Evolutionary conservation across 164 flowering plant species (phyloP).

Genomic region (Liriodendron chinense): DNA sequence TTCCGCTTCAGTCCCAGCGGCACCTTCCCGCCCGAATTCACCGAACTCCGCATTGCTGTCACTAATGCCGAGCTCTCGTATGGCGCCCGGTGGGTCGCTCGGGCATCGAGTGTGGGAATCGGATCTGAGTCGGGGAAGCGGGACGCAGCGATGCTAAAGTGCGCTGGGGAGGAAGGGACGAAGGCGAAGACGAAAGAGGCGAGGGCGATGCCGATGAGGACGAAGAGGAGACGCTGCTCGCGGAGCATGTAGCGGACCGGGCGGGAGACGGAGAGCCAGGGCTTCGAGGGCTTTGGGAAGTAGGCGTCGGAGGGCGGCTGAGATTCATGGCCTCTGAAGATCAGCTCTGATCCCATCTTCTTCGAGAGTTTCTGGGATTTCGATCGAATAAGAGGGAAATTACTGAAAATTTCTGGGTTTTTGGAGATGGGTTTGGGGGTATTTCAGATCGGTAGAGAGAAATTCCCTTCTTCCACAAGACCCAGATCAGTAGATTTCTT

Average conservation of each 20-base stretch:
- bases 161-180: conserved; percentile 25
- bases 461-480: not conserved
- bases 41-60: not conserved
- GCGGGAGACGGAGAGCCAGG: conserved; percentile 44
- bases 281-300: conserved; percentile 62
- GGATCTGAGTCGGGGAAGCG: conserved; percentile 9
- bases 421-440: not conserved
- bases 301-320: conserved; percentile 36
- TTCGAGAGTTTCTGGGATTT: not conserved
- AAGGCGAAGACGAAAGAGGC: conserved; percentile 59
- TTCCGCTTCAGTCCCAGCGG: conserved; percentile 75
- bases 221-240: conserved; percentile 67
- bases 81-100: conserved; percentile 12
- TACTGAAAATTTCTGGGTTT: not conserved
- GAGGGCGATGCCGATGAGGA: conserved; percentile 63
- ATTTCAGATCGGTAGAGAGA: not conserved
- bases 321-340: conserved; percentile 54
- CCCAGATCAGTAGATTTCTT: not conserved
- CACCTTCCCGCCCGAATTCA: conserved; percentile 46
- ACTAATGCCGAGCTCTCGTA: not conserved
- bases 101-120: conserved; percentile 1
- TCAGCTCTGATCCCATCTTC: conserved; percentile 27
- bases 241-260: conserved; percentile 69
- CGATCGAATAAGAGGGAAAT: not conserved
- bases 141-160: conserved; percentile 8